Base-by-base conservation (phyloP, 2,329 filamentous ascomycete genomes). In the Ceratocystis papillata region DNA sequence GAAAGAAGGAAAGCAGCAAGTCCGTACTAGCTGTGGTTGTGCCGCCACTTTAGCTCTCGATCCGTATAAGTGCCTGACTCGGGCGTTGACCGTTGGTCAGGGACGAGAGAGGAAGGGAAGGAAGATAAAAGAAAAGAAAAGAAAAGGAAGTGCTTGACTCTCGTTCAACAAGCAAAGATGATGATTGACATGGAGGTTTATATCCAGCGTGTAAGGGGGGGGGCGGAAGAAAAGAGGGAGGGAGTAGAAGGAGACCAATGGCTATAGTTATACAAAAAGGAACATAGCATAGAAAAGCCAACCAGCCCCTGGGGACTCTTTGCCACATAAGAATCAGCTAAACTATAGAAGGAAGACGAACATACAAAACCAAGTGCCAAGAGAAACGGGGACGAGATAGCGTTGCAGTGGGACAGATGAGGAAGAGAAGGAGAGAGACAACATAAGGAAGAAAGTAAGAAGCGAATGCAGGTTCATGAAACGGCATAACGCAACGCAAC, bases 381-480 rank as follows among this genome's bases (percentile, higher is more conserved):
- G 55, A 59, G 25, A n/a, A 59, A 33, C 25, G 25, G 55, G 55
- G 55, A 59, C 28, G 6, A 59, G 55, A 59, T 59, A 59, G 55
- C 28, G 55, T 59, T 30, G 28, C 17, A 59, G 55, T 33, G 33
- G 28, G n/a, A 59, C 10, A 33, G 20, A 57, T 2, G 30, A 55
- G 53, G 28, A 30, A 33, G 53, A 33, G 8, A 37, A 37, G 25
- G 48, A 25, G 25, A 53, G 15, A 53, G 48, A 12, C 12, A 22
- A 5, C 7, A 4, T 3, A 28, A 28, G 55, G 33, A 33, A 30
- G 55, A 59, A 33, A 17, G 22, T 17, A 22, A 30, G 48, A 59
- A 33, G 28, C 55, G 28, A 59, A 59, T 59, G 55, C 55, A 59
- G 55, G 55, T 59, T 59, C 55, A 59, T 59, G 55, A 59, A 59